Evolutionary conservation across 2,329 filamentous ascomycete genomes (phyloP), one percentile per base, ranked within the genome.

Genomic region (Fusarium burgessii): DNA sequence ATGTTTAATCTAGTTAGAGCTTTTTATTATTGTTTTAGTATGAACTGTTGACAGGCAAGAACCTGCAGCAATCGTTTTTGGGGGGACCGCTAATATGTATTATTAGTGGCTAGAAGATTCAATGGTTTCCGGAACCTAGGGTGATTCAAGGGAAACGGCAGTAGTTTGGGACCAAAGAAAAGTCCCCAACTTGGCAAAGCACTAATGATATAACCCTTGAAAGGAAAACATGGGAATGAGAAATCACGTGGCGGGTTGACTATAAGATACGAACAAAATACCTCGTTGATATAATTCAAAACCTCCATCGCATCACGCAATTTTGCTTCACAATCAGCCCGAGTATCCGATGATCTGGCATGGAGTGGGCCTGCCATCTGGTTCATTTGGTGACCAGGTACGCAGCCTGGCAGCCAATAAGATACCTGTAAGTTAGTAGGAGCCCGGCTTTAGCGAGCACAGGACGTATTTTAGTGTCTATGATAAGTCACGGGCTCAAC

Each of bases 391-490:
- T 57, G 27, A 33, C 40, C 36, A 42, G 59, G 40, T 14, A n/a
- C 42, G 56, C 27, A 59, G 42, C 29, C 25, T 29, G 45, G 62
- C 36, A 45, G 23, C 33, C 15, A 29, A 14, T 5, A 20, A 33
- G 38, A 14, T 23, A 49, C 15, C n/a, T 15, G 29, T n/a, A 23
- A 17, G 17, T 50, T 47, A 38, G 27, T 25, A 58, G 35, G 46
- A 55, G 27, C 29, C 65, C 27, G 41, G 29, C 35, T 32, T 54
- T 68, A 63, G 55, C 43, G 47, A 58, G 50, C 45, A 45, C 36
- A 58, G 49, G 47, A 36, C 41, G 63, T 43, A 50, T 62, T 54
- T 38, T 20, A 32, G 35, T 56, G 49, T 51, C 41, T 41, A 40
- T 51, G 61, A 63, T 32, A 35, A 42, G 20, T 45, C 35, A 51